Evolutionary conservation across 305 asterid species (phyloP).

Genomic region (Coffea humblotiana): DNA sequence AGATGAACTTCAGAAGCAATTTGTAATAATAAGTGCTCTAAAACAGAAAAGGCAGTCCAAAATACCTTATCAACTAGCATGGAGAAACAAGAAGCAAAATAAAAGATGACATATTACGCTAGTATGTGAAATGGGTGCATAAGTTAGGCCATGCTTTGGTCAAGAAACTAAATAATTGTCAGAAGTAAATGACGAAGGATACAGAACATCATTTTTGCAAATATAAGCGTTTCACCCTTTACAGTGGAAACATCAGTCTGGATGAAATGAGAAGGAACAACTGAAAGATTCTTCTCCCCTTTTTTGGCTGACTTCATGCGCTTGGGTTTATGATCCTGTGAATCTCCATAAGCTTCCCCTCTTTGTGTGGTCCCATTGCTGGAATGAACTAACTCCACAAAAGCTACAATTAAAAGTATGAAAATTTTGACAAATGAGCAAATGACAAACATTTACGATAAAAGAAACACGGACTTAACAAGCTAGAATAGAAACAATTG

Average conservation of each 20-base stretch:
- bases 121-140: too few relatives aligned
- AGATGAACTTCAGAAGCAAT: not conserved
- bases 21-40: too few relatives aligned
- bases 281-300: conserved; percentile 58
- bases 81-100: not conserved
- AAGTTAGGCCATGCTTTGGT: too few relatives aligned
- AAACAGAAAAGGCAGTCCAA: not conserved
- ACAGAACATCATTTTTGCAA: conserved; percentile 68
- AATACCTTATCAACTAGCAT: not conserved
- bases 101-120: not conserved
- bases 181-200: conserved; percentile 46
- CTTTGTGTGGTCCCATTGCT: conserved; percentile 85
- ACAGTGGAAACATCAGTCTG: conserved; percentile 84
- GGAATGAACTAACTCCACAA: conserved; percentile 87
- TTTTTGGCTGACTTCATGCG: conserved; percentile 44
- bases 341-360: conserved; percentile 37
- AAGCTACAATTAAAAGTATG: conserved; percentile 51
- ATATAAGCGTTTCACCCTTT: conserved; percentile 76
- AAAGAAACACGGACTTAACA: not conserved
- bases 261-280: conserved; percentile 84
- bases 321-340: conserved; percentile 54
- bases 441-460: not conserved
- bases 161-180: not conserved
- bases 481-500: conserved; percentile 16
- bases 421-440: not conserved